Evolutionary conservation across 139 green algal genomes (phyloP), one percentile per base, ranked within the genome.

Genomic region (Volvox reticuliferus): DNA sequence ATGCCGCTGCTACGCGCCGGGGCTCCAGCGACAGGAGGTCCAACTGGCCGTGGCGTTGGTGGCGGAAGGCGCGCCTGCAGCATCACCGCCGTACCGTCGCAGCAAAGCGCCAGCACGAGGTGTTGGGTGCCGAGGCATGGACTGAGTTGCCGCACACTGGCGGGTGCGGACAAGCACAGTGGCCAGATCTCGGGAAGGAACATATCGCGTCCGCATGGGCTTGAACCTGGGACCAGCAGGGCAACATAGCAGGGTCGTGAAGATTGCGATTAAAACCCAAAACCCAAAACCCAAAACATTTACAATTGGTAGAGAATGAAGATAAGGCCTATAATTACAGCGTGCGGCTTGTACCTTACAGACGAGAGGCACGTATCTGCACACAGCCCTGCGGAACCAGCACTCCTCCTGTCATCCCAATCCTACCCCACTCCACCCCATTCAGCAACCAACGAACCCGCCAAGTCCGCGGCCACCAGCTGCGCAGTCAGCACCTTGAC

Each of bases 101-200:
- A 0, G 44, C 85, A 89, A 20, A 71, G 20, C 5, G 37, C 85
- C 0, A 82, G 16, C 12, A 89, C 85, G 44, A 61, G n/a, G 85
- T 89, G 69, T 6, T n/a, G n/a, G 28, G 69, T 16, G 69, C 85
- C 85, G 85, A 35, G 37, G 69, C 69, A 82, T 28, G 68, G 22
- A 9, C 5, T 9, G 18, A 89, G 85, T 3, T 55, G 85, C 0
- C 36, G 69, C 18, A 82, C n/a, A 6, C 16, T 22, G 37, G 18
- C 13, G 14, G 85, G 85, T 12, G 85, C 85, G 1, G 85, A 67
- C 85, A 89, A 67, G 20, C 37, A 50, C 68, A 89, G 85, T 67
- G 85, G 85, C 85, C n/a, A 50, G 68, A 89, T 69, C 85, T 89
- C 69, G 18, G 69, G 18, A 2, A 33, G 30, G 67, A 80, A 68